Conservation (phyloP, 78 protist species). For the Dictyostelium firmibasis region DNA sequence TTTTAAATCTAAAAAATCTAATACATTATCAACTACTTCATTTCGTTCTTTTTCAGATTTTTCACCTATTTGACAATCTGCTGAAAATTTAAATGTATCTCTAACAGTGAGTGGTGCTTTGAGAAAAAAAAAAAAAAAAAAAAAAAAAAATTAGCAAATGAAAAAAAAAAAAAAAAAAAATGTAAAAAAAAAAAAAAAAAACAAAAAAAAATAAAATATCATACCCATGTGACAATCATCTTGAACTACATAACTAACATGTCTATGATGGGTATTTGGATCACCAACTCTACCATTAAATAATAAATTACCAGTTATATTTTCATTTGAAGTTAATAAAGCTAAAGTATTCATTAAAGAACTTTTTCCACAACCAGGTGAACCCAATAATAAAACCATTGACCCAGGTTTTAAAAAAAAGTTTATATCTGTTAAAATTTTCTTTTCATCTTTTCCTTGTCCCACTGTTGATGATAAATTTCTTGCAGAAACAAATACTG, state of each 20-base stretch:
- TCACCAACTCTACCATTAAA: constrained; percentile 32
- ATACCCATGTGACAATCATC: constrained; percentile 57
- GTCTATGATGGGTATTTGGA: constrained; percentile 43
- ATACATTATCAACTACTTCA: constrained; percentile 15
- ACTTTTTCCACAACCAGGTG: constrained; percentile 81
- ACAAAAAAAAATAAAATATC: not conserved
- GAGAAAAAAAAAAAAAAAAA: not conserved
- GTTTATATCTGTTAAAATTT: constrained; percentile 12
- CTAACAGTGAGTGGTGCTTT: constrained; percentile 21
- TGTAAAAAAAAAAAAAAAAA: not conserved
- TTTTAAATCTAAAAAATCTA: constrained; percentile 21
- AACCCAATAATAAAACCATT: constrained; percentile 68
- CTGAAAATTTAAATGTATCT: constrained; percentile 49
- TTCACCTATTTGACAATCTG: constrained; percentile 16
- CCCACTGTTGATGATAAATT: constrained; percentile 31
- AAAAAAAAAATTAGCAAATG: not conserved
- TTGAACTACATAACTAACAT: constrained; percentile 55
- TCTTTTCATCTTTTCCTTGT: not conserved
- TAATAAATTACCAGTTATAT: not conserved
- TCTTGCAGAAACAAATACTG: constrained; percentile 40
- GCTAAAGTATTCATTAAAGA: constrained; percentile 48
- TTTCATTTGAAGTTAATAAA: not conserved
- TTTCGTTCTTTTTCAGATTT: constrained; percentile 10
- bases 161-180: not conserved
- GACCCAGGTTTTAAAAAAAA: constrained; percentile 60